phyloP scores from a whole-genome alignment of 2,329 filamentous ascomycete species.

The Ceratocystis huliohia region DNA sequence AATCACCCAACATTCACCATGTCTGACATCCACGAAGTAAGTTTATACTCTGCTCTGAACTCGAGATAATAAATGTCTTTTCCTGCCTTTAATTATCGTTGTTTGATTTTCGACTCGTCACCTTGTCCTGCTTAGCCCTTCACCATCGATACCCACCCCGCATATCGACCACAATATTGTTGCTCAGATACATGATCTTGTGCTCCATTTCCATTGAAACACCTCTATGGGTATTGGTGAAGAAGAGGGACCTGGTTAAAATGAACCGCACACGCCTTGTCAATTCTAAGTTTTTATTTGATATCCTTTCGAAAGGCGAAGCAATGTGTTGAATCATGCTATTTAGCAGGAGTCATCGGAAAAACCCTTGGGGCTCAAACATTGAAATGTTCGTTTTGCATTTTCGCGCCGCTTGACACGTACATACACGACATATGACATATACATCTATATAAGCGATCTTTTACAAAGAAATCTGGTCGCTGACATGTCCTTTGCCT shows the following conservation, averaged over 20 bases:
- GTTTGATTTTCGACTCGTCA: neutral
- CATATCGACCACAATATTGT: neutral
- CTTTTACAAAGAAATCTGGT: neutral
- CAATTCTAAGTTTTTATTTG: neutral
- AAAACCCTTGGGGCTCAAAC: too few species aligned
- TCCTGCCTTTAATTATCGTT: neutral
- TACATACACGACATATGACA: too few species aligned
- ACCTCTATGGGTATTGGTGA: neutral
- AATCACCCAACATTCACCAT: conserved; percentile 37
- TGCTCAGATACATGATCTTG: neutral
- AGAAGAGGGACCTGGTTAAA: neutral
- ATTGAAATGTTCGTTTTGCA: too few species aligned
- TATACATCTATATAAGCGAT: too few species aligned
- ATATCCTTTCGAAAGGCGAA: neutral
- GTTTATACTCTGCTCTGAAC: conserved; percentile 24
- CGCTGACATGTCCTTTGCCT: conserved; percentile 16
- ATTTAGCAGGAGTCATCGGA: too few species aligned
- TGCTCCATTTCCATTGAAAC: neutral
- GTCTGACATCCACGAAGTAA: conserved; percentile 41
- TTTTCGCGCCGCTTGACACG: too few species aligned
- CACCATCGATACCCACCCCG: neutral
- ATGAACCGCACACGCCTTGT: neutral
- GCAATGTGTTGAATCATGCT: neutral
- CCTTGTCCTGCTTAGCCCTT: neutral
- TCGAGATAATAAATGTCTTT: neutral